phyloP scores from a whole-genome alignment of 768 basidiomycete species.

The Russula olivacea region DNA sequence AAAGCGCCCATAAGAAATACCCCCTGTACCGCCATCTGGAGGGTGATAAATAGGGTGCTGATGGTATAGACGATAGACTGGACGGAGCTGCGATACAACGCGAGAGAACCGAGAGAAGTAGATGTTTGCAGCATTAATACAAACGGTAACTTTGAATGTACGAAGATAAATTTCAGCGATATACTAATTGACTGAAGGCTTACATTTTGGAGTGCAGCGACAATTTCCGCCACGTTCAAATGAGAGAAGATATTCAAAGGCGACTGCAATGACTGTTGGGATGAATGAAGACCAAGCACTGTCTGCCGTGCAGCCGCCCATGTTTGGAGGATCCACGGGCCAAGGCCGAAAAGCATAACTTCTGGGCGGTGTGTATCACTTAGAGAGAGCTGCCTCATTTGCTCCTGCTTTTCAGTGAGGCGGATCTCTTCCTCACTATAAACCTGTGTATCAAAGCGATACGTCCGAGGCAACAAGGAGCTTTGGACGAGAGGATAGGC shows the following conservation, averaged over 20 bases:
- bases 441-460: conserved; percentile 41
- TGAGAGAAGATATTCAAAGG: conserved; percentile 41
- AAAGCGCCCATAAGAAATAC: conserved; percentile 87
- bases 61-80: conserved; percentile 64
- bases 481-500: conserved; percentile 55
- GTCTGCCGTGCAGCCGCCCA: conserved; percentile 65
- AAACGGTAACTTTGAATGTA: conserved; percentile 56
- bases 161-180: conserved; percentile 19
- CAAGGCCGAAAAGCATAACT: conserved; percentile 74
- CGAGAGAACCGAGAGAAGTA: conserved; percentile 73
- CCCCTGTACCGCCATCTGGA: conserved; percentile 74
- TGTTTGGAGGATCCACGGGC: conserved; percentile 75
- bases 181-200: conserved; percentile 28
- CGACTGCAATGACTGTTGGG: conserved; percentile 30
- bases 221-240: conserved; percentile 57
- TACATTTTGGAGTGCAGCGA: conserved; percentile 66
- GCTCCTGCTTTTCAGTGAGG: conserved; percentile 65
- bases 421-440: conserved; percentile 54
- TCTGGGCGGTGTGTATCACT: conserved; percentile 76
- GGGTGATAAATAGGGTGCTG: conserved; percentile 54
- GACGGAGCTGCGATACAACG: conserved; percentile 73
- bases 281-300: conserved; percentile 51
- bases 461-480: conserved; percentile 44
- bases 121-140: conserved; percentile 66
- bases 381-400: conserved; percentile 67